phyloP scores from a whole-genome alignment of 768 basidiomycete species.

The Termitomyces sp. region DNA sequence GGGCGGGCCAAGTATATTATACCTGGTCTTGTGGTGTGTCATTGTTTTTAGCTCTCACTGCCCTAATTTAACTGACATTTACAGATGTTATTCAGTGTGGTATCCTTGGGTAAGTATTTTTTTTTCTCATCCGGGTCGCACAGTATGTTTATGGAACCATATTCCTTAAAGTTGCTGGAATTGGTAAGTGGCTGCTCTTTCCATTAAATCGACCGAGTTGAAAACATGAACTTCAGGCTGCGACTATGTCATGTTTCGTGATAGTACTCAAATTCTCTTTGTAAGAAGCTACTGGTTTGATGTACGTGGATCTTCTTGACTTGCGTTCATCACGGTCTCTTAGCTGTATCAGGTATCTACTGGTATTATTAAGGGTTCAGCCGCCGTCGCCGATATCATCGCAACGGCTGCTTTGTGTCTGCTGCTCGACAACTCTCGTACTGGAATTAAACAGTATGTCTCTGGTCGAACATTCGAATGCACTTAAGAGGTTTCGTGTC shows the following conservation, averaged over 20 bases:
- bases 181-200: neutral
- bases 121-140: neutral
- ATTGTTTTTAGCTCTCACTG: neutral
- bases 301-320: neutral
- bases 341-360: neutral
- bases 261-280: neutral
- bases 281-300: neutral
- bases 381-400: neutral
- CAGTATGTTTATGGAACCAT: neutral
- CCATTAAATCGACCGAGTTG: too few relatives aligned
- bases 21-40: neutral
- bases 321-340: neutral
- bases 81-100: neutral
- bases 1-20: neutral
- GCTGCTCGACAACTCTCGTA: neutral
- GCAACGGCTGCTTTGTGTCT: neutral
- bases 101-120: neutral
- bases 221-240: neutral
- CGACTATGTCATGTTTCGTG: neutral
- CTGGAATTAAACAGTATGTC: neutral
- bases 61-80: too few relatives aligned
- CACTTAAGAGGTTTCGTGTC: too few relatives aligned
- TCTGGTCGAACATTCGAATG: neutral
- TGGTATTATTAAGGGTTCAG: neutral
- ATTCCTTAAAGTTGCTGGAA: neutral